Conservation (phyloP, 2,329 filamentous ascomycete species). For the Diplodia sapinea region DNA sequence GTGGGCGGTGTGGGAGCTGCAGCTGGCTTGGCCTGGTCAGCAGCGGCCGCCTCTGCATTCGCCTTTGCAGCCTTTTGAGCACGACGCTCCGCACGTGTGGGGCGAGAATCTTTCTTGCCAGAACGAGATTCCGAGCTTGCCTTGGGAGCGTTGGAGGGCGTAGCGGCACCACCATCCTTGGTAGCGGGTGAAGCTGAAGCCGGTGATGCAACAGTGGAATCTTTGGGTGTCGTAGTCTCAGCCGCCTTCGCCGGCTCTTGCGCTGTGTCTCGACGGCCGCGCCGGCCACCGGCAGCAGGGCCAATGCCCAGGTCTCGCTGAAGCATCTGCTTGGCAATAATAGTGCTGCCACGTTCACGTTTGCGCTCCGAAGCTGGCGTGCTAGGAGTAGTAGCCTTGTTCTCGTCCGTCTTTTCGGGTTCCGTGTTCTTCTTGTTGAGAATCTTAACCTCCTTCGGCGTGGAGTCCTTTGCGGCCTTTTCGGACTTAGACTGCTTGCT, state of each 20-base stretch:
- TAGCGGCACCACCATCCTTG: constrained; percentile 12
- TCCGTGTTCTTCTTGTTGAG: constrained; percentile 53
- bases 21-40: constrained; percentile 46
- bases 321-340: constrained; percentile 63
- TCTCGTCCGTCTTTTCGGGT: constrained; percentile 35
- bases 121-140: constrained; percentile 32
- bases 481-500: constrained; percentile 53
- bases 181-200: constrained; percentile 32
- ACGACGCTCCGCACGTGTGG: constrained; percentile 47
- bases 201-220: constrained; percentile 29
- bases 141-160: constrained; percentile 9
- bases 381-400: constrained; percentile 36
- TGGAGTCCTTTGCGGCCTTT: constrained; percentile 66
- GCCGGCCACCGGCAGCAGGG: constrained; percentile 51
- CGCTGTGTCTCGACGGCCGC: constrained; percentile 39
- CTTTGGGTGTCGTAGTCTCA: constrained; percentile 40
- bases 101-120: constrained; percentile 46
- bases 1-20: constrained; percentile 32
- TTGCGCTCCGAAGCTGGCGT: constrained; percentile 53
- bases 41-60: constrained; percentile 37
- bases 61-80: constrained; percentile 48
- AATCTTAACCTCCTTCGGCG: constrained; percentile 64
- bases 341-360: constrained; percentile 59
- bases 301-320: constrained; percentile 66
- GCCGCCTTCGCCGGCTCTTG: constrained; percentile 36